A percentile compares a stretch with the other conserved stretches of the same genome.
These are phyloP conservation scores for Geum urbanum DNA, from an alignment of 306 rosid species.

Conservation along the genomic window DNA sequence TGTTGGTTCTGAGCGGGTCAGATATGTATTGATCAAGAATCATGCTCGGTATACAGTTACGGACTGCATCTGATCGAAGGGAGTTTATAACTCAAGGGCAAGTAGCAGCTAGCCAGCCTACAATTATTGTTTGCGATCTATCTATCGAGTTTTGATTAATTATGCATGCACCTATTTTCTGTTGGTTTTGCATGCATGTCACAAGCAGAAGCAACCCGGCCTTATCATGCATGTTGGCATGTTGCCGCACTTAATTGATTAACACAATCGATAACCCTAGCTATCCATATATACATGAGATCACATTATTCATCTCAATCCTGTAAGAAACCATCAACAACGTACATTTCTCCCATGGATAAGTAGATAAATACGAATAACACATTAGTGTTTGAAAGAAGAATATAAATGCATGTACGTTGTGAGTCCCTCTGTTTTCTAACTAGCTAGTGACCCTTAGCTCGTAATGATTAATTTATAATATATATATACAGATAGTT, in stretches of 20 bases:
- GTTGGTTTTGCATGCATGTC: constrained; percentile 33
- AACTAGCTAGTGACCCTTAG: not conserved
- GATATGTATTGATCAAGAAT: not conserved
- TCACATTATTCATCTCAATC: constrained; percentile 16
- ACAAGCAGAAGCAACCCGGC: constrained; percentile 6
- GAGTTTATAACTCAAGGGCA: not conserved
- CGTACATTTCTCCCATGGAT: not conserved
- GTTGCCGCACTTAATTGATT: constrained; percentile 32
- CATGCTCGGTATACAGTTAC: not conserved
- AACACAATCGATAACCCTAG: too few species aligned
- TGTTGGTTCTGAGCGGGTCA: not conserved
- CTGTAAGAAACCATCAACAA: not conserved
- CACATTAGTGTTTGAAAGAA: not conserved
- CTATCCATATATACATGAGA: not conserved
- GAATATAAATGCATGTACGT: not conserved
- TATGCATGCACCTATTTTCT: constrained; percentile 15
- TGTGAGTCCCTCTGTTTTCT: not conserved
- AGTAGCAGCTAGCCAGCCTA: not conserved
- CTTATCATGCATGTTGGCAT: constrained; percentile 19
- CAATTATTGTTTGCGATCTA: not conserved
- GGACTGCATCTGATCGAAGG: not conserved
- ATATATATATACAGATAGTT: not conserved
- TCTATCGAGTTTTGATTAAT: not conserved
- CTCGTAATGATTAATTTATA: not conserved
- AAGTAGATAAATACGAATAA: constrained; percentile 8